Evolutionary conservation across 192 early-diverging fungal genomes (phyloP).

Genomic region (Coemansia sp.): DNA sequence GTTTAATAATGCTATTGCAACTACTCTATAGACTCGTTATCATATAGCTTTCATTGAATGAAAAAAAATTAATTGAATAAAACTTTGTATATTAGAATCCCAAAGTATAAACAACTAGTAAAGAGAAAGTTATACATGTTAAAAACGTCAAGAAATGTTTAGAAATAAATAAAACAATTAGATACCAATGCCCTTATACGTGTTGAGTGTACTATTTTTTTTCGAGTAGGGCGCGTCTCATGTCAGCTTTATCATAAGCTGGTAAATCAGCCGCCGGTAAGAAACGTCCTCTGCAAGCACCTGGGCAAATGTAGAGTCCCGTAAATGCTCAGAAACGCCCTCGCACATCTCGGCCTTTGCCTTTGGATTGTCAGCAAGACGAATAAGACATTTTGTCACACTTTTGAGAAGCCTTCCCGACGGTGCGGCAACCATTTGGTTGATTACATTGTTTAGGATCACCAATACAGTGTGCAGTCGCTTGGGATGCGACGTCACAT

Average conservation of each 20-base stretch:
- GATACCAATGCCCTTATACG: too few species aligned
- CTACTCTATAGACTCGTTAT: too few species aligned
- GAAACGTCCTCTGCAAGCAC: conserved; percentile 86
- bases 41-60: too few species aligned
- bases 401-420: conserved; percentile 88
- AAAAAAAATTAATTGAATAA: too few species aligned
- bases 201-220: too few species aligned
- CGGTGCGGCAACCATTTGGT: conserved; percentile 80
- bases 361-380: conserved; percentile 89
- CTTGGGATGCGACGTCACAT: conserved; percentile 49
- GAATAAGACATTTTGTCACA: conserved; percentile 87
- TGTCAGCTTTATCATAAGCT: conserved; percentile 52
- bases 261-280: conserved; percentile 78
- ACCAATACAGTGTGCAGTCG: conserved; percentile 95
- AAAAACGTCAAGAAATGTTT: too few species aligned
- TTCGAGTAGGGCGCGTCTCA: too few species aligned
- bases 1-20: too few species aligned
- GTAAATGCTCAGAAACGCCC: conserved; percentile 81
- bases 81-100: too few species aligned
- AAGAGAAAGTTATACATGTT: too few species aligned
- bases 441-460: conserved; percentile 91
- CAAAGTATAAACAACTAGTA: too few species aligned
- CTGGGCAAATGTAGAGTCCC: conserved; percentile 81
- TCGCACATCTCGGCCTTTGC: conserved; percentile 89
- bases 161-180: too few species aligned